Percentiles rank a stretch among this genome's conserved stretches.
Conservation (phyloP, 306 rosid genomes). For the Castanospermum australe region DNA sequence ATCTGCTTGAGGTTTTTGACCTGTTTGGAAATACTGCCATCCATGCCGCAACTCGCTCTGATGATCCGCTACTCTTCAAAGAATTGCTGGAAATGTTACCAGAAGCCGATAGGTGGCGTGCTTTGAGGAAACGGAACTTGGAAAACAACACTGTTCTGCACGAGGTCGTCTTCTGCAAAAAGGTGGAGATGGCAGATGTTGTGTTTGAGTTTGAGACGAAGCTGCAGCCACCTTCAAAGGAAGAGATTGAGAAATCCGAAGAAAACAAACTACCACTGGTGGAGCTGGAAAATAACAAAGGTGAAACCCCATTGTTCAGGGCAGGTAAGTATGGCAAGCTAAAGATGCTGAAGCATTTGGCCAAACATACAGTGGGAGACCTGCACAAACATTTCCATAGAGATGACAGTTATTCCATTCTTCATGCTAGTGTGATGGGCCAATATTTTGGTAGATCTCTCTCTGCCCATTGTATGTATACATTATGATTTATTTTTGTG, state of each 20-base stretch:
- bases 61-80: background rate
- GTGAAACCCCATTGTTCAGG: constrained; percentile 24
- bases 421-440: background rate
- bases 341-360: background rate
- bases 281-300: background rate
- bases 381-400: background rate
- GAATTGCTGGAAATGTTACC: background rate
- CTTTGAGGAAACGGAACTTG: background rate
- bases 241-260: background rate
- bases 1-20: background rate
- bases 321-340: constrained; percentile 11
- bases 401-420: background rate
- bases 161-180: background rate
- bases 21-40: background rate
- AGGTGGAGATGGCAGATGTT: background rate
- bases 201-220: background rate
- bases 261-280: background rate
- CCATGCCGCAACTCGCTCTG: background rate
- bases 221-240: background rate
- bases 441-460: constrained; percentile 5
- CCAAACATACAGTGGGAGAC: background rate
- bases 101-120: background rate
- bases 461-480: background rate
- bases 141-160: background rate
- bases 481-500: too few species aligned